A percentile compares a stretch with the other conserved stretches of the same genome.
Evolutionary conservation across 2,329 filamentous ascomycete genomes (phyloP).

Genomic region (Ilyonectria sp.): DNA sequence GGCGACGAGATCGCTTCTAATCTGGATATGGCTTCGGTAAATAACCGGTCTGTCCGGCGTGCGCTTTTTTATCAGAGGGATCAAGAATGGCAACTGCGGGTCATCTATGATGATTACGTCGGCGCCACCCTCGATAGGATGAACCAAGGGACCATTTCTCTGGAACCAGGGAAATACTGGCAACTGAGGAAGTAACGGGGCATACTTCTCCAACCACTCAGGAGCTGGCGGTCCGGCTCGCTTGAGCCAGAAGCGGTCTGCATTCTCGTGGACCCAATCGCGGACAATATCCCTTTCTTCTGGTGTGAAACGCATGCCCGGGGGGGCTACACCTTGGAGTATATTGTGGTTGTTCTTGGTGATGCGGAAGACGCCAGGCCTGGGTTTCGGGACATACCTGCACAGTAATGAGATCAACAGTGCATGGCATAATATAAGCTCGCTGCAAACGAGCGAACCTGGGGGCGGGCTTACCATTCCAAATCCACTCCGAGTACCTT

Average conservation of each 20-base stretch:
- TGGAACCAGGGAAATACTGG: constrained; percentile 50
- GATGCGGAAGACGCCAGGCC: constrained; percentile 84
- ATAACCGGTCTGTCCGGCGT: constrained; percentile 83
- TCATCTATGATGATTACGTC: constrained; percentile 66
- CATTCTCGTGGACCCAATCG: constrained; percentile 82
- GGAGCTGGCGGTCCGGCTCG: constrained; percentile 69
- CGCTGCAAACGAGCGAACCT: background rate
- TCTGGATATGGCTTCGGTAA: constrained; percentile 87
- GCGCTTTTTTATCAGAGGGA: constrained; percentile 79
- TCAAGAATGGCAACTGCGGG: constrained; percentile 86
- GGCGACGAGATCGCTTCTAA: constrained; percentile 80
- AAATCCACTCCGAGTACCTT: constrained; percentile 77
- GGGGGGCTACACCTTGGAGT: constrained; percentile 82
- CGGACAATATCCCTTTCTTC: constrained; percentile 74
- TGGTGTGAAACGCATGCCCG: constrained; percentile 71
- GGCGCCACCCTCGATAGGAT: background rate
- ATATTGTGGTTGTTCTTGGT: constrained; percentile 94
- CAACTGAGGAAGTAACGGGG: constrained; percentile 64
- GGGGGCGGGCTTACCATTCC: constrained; percentile 67
- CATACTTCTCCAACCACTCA: no score
- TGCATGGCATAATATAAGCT: background rate
- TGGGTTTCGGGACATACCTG: constrained; percentile 78
- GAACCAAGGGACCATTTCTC: background rate
- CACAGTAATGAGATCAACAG: no score
- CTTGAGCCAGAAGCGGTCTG: constrained; percentile 80